A percentile compares a stretch with the other conserved stretches of the same genome.
Evolutionary conservation across 2,329 filamentous ascomycete genomes (phyloP).

Genomic region (Colletotrichum lupini): DNA sequence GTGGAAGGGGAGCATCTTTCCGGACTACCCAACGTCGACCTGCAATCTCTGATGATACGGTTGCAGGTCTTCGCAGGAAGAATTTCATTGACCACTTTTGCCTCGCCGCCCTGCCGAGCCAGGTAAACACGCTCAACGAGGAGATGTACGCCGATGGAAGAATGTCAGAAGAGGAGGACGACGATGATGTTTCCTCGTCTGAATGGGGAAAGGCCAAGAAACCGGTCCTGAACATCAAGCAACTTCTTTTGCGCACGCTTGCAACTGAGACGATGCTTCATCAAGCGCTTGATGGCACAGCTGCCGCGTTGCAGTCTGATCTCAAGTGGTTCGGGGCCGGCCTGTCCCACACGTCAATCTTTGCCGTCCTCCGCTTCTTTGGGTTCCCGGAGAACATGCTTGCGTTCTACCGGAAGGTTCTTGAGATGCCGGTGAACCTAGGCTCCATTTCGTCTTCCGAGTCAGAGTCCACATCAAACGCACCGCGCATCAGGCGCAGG

Average conservation of each 20-base stretch:
- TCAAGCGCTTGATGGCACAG: conserved; percentile 55
- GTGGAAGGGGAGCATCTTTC: neutral
- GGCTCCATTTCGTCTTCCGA: conserved; percentile 42
- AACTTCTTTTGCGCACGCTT: conserved; percentile 58
- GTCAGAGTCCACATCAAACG: conserved; percentile 57
- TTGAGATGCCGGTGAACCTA: conserved; percentile 70
- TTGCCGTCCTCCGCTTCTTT: conserved; percentile 67
- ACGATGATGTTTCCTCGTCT: neutral
- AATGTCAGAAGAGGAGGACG: conserved; percentile 11
- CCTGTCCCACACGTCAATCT: conserved; percentile 66
- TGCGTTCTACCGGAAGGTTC: conserved; percentile 67
- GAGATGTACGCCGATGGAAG: conserved; percentile 9
- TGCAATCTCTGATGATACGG: neutral
- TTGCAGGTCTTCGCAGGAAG: neutral
- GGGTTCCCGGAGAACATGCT: conserved; percentile 68
- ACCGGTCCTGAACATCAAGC: conserved; percentile 54
- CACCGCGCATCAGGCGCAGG: conserved; percentile 58
- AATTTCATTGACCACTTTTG: neutral
- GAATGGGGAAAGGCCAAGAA: conserved; percentile 11
- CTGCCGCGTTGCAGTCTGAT: conserved; percentile 58
- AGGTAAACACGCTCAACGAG: neutral
- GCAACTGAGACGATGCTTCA: conserved; percentile 59
- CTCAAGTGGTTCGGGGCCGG: conserved; percentile 56
- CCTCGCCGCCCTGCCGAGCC: neutral
- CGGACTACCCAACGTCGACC: neutral